Evolutionary conservation across 805 yeast genomes (phyloP).

Genomic region (Zygosaccharomyces bisporus): DNA sequence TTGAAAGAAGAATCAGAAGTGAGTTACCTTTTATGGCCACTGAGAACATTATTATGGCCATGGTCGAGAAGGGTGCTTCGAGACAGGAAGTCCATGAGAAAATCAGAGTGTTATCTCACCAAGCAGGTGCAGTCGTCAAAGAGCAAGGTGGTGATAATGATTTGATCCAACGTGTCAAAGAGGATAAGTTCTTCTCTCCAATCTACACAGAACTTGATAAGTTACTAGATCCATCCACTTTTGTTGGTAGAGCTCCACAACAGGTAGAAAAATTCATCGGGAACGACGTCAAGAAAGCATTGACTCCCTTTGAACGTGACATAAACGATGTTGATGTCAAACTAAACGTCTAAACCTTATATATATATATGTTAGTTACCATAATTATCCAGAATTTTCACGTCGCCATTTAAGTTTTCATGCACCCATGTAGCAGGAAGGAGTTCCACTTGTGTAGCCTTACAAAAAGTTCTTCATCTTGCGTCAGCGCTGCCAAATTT

Average conservation of each 20-base stretch:
- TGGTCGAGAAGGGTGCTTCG: constrained; percentile 96
- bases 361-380: background rate
- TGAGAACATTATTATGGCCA: constrained; percentile 98
- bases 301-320: constrained; percentile 57
- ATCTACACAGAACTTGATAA: constrained; percentile 78
- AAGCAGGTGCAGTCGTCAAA: constrained; percentile 95
- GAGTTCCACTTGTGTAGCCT: constrained; percentile 61
- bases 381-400: background rate
- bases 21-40: constrained; percentile 99
- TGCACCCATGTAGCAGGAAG: constrained; percentile 40
- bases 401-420: constrained; percentile 3
- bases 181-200: constrained; percentile 79
- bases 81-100: constrained; percentile 98
- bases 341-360: constrained; percentile 59
- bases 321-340: constrained; percentile 68
- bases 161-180: constrained; percentile 80
- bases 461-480: constrained; percentile 50
- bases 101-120: constrained; percentile 93
- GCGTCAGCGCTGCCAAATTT: constrained; percentile 53
- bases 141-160: constrained; percentile 99
- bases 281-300: constrained; percentile 78
- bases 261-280: constrained; percentile 92
- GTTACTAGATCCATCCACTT: constrained; percentile 86
- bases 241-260: constrained; percentile 97
- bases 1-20: constrained; percentile 89